Percentiles rank a stretch among this genome's conserved stretches.
phyloP scores from a whole-genome alignment of 208 protist genomes.

The Leishmania aethiopica region DNA sequence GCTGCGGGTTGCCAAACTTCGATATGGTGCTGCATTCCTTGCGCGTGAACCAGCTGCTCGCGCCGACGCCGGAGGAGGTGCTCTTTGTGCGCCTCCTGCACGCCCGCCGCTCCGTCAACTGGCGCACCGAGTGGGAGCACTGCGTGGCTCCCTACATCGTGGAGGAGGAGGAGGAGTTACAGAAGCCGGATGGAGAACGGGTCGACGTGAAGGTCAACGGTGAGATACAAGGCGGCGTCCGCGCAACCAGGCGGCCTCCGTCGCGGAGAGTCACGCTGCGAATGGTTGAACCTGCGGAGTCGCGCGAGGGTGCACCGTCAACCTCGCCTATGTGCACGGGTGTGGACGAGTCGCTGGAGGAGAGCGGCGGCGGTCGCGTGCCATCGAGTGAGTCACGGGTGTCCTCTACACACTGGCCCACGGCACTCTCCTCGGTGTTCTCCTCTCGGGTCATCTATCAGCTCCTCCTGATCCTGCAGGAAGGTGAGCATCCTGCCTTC shows the following conservation, averaged over 20 bases:
- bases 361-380: not conserved
- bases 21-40: conserved; percentile 61
- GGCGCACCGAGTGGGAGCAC: conserved; percentile 43
- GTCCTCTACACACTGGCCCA: not conserved
- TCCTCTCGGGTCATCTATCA: conserved; percentile 62
- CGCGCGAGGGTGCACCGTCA: not conserved
- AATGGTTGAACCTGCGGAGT: not conserved
- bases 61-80: conserved; percentile 50
- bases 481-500: conserved; percentile 63
- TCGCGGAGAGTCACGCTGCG: not conserved
- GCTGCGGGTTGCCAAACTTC: conserved; percentile 60
- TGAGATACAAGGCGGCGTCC: not conserved
- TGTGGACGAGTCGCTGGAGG: not conserved
- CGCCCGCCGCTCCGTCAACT: conserved; percentile 53
- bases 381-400: not conserved
- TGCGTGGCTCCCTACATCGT: conserved; percentile 22
- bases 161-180: not conserved
- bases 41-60: conserved; percentile 54
- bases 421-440: conserved; percentile 24
- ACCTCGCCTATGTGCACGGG: not conserved
- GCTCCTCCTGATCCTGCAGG: conserved; percentile 72
- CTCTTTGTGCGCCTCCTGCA: conserved; percentile 72
- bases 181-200: not conserved
- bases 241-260: not conserved
- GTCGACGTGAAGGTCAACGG: not conserved